Percentiles rank a stretch among this genome's conserved stretches.
phyloP scores from a whole-genome alignment of 495 filamentous ascomycete species.

The Viridothelium virens region DNA sequence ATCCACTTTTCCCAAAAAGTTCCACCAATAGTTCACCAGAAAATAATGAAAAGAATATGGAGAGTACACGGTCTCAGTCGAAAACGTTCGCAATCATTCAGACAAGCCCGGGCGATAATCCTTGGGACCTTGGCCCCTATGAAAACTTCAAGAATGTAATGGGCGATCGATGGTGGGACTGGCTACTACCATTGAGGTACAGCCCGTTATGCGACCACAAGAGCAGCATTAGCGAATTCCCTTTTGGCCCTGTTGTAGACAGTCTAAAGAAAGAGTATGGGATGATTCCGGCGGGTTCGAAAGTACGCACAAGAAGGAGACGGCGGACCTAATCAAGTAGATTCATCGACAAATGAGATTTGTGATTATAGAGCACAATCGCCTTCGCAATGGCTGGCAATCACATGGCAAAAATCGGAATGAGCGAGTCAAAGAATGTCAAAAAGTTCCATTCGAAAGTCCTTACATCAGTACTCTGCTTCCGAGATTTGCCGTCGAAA shows the following conservation, averaged over 20 bases:
- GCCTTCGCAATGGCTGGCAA: not conserved
- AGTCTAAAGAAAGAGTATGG: not conserved
- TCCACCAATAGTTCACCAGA: slow-evolving; percentile 1
- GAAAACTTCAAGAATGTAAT: slow-evolving; percentile 23
- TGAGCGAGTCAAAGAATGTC: not conserved
- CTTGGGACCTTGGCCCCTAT: slow-evolving; percentile 25
- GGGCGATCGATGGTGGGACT: slow-evolving; percentile 20
- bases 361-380: not conserved
- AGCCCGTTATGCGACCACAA: slow-evolving; percentile 26
- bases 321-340: not conserved
- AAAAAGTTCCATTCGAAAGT: not conserved
- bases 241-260: slow-evolving; percentile 3
- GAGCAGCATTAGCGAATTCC: not conserved
- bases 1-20: not conserved
- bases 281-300: not conserved
- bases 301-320: not conserved
- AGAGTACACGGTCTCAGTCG: slow-evolving; percentile 6
- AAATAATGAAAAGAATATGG: slow-evolving; percentile 9
- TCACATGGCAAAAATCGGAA: too few species aligned
- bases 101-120: slow-evolving; percentile 25
- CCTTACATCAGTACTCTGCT: not conserved
- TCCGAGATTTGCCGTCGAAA: not conserved
- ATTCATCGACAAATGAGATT: not conserved
- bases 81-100: slow-evolving; percentile 28
- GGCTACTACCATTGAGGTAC: slow-evolving; percentile 24